phyloP scores from a whole-genome alignment of 1,139 yeast genomes.

The Lodderomyces pseudojiufengensis region DNA sequence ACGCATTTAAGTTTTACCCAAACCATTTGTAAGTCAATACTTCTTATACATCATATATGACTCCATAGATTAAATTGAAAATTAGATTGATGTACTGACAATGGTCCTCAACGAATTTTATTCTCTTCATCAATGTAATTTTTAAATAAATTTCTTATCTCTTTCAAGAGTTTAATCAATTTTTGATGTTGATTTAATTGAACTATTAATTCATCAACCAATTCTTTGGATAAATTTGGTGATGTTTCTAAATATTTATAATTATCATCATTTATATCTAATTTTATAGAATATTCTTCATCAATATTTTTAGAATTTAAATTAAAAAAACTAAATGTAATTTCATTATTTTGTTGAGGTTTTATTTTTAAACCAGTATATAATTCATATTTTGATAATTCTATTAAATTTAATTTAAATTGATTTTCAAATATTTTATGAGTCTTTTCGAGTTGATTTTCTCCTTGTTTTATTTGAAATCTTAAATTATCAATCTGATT shows the following conservation, averaged over 20 bases:
- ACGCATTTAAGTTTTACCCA: no score
- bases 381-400: slow-evolving; percentile 40
- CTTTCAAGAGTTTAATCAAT: slow-evolving; percentile 37
- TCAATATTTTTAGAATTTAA: slow-evolving; percentile 39
- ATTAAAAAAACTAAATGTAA: slow-evolving; percentile 40
- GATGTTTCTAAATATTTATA: slow-evolving; percentile 28
- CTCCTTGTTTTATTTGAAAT: slow-evolving; percentile 15
- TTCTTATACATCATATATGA: no score
- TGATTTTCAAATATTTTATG: slow-evolving; percentile 6
- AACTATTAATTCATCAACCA: slow-evolving; percentile 18
- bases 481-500: no score
- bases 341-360: slow-evolving; percentile 33
- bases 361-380: slow-evolving; percentile 45
- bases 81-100: no score
- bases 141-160: slow-evolving; percentile 23
- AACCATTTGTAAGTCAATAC: no score
- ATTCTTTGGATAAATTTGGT: slow-evolving; percentile 30
- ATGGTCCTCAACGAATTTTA: no score
- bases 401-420: slow-evolving; percentile 28
- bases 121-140: neutral
- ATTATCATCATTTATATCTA: slow-evolving; percentile 34
- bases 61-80: no score
- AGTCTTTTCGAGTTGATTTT: slow-evolving; percentile 5
- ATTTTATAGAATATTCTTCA: slow-evolving; percentile 33
- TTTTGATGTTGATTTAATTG: slow-evolving; percentile 36